phyloP scores from a whole-genome alignment of 2,329 filamentous ascomycete genomes.

The Ceratocystis papillata region DNA sequence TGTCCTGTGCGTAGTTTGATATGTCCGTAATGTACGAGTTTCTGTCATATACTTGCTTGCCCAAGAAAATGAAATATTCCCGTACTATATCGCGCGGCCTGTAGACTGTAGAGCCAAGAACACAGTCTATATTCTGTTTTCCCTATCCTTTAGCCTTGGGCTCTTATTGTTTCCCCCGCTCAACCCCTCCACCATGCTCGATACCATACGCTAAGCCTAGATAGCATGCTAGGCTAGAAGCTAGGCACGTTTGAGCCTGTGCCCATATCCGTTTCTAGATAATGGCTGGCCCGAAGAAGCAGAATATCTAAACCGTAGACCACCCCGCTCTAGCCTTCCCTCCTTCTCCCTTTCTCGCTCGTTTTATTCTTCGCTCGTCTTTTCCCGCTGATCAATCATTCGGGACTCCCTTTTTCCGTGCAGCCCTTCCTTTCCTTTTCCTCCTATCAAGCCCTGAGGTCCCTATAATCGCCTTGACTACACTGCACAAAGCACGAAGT shows the following conservation, averaged over 20 bases:
- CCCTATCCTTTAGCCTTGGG: not conserved
- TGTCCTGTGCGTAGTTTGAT: not conserved
- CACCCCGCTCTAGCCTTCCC: not conserved
- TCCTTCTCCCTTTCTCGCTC: not conserved
- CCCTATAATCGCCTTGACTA: not conserved
- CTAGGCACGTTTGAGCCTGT: not conserved
- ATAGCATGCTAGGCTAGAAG: not conserved
- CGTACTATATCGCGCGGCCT: not conserved
- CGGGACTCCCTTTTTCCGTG: slow-evolving; percentile 2
- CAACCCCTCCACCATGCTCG: not conserved
- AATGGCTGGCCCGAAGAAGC: not conserved
- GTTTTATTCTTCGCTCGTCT: not conserved
- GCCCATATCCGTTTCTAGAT: not conserved
- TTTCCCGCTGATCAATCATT: not conserved
- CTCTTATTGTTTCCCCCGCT: not conserved
- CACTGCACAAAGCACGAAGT: not conserved
- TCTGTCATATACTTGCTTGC: slow-evolving; percentile 5
- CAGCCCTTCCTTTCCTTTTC: slow-evolving; percentile 6
- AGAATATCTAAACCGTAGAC: not conserved
- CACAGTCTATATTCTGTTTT: not conserved
- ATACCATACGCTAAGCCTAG: not conserved
- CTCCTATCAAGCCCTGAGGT: not conserved
- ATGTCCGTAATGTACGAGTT: not conserved
- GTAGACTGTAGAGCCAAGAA: not conserved
- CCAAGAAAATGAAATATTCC: not conserved